Conservation (phyloP, 768 basidiomycete genomes). For the Scleroderma bovista region DNA sequence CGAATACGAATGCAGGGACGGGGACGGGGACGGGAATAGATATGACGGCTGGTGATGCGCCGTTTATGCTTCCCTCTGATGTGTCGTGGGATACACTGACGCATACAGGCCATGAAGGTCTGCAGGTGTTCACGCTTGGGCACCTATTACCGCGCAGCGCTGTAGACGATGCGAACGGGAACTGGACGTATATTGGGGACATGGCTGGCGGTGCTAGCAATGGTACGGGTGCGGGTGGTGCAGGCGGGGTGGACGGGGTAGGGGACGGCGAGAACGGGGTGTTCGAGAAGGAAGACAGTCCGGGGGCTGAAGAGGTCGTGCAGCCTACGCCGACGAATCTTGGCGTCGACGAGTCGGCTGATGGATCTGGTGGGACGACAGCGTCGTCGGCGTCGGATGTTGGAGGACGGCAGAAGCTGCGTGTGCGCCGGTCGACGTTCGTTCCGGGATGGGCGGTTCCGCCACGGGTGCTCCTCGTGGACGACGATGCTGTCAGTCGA, state of each 20-base stretch:
- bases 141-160: constrained; percentile 60
- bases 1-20: too few relatives aligned
- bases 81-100: constrained; percentile 21
- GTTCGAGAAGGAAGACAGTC: constrained; percentile 23
- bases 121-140: constrained; percentile 78
- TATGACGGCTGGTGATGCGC: constrained; percentile 22
- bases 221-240: constrained; percentile 13
- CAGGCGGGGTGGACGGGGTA: constrained; percentile 13
- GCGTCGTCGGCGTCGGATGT: constrained; percentile 8
- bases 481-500: constrained; percentile 91
- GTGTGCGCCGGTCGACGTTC: constrained; percentile 71
- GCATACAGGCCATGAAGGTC: constrained; percentile 47
- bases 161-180: constrained; percentile 47
- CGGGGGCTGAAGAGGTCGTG: constrained; percentile 34
- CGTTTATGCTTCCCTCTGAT: constrained; percentile 24
- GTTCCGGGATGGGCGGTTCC: constrained; percentile 90
- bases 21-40: constrained; percentile 6
- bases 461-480: constrained; percentile 87
- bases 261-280: constrained; percentile 17
- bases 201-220: constrained; percentile 1
- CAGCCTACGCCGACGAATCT: constrained; percentile 33
- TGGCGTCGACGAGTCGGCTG: constrained; percentile 8
- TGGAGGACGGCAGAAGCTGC: constrained; percentile 39
- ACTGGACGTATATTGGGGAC: constrained; percentile 52
- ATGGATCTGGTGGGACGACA: constrained; percentile 11